These are phyloP conservation scores for Gnetum montanum DNA, from an alignment of 75 land plant species.

Conservation along the genomic window DNA sequence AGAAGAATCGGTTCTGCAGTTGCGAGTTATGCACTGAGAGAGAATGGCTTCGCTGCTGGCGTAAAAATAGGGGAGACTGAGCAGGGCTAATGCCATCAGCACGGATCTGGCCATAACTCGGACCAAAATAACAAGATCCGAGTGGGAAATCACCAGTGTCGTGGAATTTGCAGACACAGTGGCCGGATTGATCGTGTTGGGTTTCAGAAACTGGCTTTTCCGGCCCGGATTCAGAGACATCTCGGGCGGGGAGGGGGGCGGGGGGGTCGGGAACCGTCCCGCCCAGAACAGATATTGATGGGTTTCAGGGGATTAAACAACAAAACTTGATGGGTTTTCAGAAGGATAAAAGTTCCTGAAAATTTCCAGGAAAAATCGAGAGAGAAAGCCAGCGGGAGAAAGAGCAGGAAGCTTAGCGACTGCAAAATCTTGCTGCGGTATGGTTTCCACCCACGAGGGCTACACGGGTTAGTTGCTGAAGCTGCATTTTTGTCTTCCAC, in stretches of 20 bases:
- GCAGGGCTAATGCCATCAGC: constrained; percentile 15
- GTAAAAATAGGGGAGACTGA: constrained; percentile 15
- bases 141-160: too few species aligned
- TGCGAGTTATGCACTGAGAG: too few species aligned
- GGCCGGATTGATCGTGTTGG: not conserved
- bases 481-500: too few species aligned
- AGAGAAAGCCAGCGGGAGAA: constrained; percentile 4
- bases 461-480: constrained; percentile 18
- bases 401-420: constrained; percentile 31
- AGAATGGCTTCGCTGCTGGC: not conserved
- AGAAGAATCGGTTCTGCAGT: not conserved
- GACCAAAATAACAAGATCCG: constrained; percentile 7
- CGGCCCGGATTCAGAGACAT: not conserved
- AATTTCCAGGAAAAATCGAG: too few species aligned
- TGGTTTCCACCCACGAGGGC: constrained; percentile 72
- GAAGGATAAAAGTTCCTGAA: too few species aligned
- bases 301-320: too few species aligned
- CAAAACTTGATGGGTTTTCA: too few species aligned
- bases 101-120: constrained; percentile 20
- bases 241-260: not conserved
- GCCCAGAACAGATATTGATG: too few species aligned
- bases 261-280: not conserved
- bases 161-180: constrained; percentile 16
- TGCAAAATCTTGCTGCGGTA: constrained; percentile 63
- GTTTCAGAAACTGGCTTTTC: not conserved